Conservation (phyloP, 2,329 filamentous ascomycete species). For the Balansia obtecta region DNA sequence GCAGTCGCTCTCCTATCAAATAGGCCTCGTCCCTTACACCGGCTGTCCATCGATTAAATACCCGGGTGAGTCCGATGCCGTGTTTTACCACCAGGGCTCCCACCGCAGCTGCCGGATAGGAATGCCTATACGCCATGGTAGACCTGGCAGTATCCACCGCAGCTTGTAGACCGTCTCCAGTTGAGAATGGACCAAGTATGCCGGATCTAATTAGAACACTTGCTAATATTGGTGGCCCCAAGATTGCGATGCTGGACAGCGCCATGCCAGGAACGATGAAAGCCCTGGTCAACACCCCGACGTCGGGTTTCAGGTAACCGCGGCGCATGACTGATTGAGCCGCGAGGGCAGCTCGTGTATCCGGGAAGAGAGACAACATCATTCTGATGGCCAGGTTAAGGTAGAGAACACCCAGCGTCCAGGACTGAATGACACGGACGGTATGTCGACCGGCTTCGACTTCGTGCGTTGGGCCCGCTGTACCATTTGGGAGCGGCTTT, state of each 20-base stretch:
- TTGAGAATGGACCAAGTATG: constrained; percentile 10
- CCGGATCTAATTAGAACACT: constrained; percentile 15
- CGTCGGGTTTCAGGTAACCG: constrained; percentile 70
- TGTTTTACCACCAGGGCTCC: constrained; percentile 31
- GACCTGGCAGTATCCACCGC: constrained; percentile 15
- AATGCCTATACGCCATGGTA: constrained; percentile 38
- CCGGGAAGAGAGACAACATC: constrained; percentile 53
- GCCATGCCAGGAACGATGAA: constrained; percentile 68
- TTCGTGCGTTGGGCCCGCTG: constrained; percentile 7
- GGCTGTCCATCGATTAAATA: constrained; percentile 64
- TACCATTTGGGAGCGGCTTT: constrained; percentile 15
- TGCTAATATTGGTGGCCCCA: constrained; percentile 50
- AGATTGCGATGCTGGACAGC: constrained; percentile 49
- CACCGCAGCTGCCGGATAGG: constrained; percentile 56
- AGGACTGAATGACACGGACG: constrained; percentile 81
- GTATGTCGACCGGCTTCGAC: constrained; percentile 40
- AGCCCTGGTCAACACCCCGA: constrained; percentile 66
- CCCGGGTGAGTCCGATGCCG: constrained; percentile 38
- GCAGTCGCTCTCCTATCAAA: constrained; percentile 82
- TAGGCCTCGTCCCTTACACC: constrained; percentile 91
- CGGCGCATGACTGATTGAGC: constrained; percentile 60
- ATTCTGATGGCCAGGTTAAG: constrained; percentile 66
- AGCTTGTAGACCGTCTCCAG: constrained; percentile 14
- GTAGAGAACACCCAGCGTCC: constrained; percentile 87
- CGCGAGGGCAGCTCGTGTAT: constrained; percentile 60